Conservation (phyloP, 345 rosid species). For the thale cress (Arabidopsis thaliana) region DNA sequence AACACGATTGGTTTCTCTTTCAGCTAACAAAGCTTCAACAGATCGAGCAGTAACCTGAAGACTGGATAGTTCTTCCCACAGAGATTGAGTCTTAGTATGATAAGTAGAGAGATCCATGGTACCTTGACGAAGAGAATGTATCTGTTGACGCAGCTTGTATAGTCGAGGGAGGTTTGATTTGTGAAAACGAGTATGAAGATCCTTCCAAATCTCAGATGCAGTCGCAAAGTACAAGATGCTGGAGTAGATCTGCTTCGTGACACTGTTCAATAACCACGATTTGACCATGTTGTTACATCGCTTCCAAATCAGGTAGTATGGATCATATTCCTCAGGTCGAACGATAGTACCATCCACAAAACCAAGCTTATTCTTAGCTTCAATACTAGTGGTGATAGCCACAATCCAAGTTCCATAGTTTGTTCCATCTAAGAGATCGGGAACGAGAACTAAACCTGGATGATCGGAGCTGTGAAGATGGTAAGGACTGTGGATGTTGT, state of each 20-base stretch:
- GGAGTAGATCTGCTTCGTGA: not conserved
- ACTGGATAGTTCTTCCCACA: not conserved
- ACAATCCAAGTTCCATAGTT: not conserved
- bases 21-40: not conserved
- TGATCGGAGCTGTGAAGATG: not conserved
- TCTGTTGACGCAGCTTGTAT: not conserved
- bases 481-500: not conserved
- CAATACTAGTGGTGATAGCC: not conserved
- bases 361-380: not conserved
- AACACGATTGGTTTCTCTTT: not conserved
- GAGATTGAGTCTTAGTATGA: not conserved
- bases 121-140: not conserved
- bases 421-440: not conserved
- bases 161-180: not conserved
- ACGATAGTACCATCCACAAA: not conserved
- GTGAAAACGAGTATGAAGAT: not conserved
- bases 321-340: not conserved
- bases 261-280: not conserved
- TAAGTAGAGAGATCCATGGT: not conserved
- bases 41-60: accelerated
- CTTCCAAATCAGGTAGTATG: not conserved
- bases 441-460: not conserved
- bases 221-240: not conserved
- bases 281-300: not conserved
- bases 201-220: not conserved